Conservation (phyloP, 768 basidiomycete genomes). For the Udeniomyces megalosporus region DNA sequence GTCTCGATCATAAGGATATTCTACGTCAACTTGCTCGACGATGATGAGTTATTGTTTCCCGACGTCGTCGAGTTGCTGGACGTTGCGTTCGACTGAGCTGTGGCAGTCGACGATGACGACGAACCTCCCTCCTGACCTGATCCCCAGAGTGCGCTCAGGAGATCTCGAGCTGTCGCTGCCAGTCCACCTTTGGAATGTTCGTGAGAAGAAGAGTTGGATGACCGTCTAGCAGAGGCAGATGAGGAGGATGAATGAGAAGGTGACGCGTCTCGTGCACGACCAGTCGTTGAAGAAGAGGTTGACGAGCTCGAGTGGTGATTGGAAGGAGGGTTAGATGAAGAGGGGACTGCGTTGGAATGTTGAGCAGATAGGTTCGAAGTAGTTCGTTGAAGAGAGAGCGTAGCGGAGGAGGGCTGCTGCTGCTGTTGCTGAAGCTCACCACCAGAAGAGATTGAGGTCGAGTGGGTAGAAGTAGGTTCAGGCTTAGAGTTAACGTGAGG, state of each 20-base stretch:
- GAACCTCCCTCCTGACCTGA: not conserved
- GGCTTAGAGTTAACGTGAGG: slow-evolving; percentile 4
- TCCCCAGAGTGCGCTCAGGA: slow-evolving; percentile 49
- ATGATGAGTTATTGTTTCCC: too few species aligned
- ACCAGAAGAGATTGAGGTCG: not conserved
- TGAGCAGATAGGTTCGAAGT: not conserved
- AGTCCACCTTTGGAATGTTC: slow-evolving; percentile 31
- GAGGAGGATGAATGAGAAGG: not conserved
- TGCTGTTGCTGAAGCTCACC: not conserved
- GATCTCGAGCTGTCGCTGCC: slow-evolving; percentile 61
- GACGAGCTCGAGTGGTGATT: too few species aligned
- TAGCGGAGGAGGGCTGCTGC: not conserved
- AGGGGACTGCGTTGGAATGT: too few species aligned
- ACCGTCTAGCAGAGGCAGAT: too few species aligned
- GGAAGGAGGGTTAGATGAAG: too few species aligned
- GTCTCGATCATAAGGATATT: too few species aligned
- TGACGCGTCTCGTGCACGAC: not conserved
- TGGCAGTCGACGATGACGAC: not conserved
- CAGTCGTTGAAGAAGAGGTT: slow-evolving; percentile 6
- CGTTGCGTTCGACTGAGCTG: not conserved
- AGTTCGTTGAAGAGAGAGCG: not conserved
- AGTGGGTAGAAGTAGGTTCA: not conserved
- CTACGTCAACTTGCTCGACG: too few species aligned
- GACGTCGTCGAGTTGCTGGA: too few species aligned
- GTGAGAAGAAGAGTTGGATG: not conserved